Conservation (phyloP, 169 alveolate species). For the Eimeria acervulina region DNA sequence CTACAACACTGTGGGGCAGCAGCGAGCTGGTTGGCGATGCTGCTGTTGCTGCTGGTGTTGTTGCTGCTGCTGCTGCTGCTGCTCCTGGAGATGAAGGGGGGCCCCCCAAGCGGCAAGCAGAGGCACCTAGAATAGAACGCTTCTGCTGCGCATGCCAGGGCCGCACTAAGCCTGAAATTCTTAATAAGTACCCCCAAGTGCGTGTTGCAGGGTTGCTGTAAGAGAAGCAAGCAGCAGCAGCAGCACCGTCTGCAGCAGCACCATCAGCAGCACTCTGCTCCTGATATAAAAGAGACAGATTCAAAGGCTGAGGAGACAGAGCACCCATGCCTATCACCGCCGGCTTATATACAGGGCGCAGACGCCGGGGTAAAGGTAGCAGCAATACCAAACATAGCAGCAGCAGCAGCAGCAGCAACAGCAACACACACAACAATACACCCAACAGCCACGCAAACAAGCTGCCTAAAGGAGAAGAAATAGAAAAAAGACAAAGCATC, state of each 20-base stretch:
- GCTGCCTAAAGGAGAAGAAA: background rate
- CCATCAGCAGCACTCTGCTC: background rate
- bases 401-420: background rate
- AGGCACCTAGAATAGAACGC: background rate
- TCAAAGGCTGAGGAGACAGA: constrained; percentile 27
- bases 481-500: background rate
- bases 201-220: background rate
- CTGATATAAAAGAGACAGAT: background rate
- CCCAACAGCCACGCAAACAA: background rate
- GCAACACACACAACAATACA: background rate
- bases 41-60: background rate
- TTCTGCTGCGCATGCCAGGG: constrained; percentile 55
- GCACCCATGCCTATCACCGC: constrained; percentile 48
- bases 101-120: background rate
- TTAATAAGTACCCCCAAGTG: constrained; percentile 10
- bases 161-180: background rate
- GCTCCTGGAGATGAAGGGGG: background rate
- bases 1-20: background rate
- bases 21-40: background rate
- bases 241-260: background rate
- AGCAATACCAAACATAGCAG: background rate
- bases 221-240: background rate
- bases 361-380: constrained; percentile 10
- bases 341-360: constrained; percentile 1
- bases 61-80: background rate